Evolutionary conservation across 176 grass and related monocot genomes (phyloP).

Genomic region (Melocanna baccifera): DNA sequence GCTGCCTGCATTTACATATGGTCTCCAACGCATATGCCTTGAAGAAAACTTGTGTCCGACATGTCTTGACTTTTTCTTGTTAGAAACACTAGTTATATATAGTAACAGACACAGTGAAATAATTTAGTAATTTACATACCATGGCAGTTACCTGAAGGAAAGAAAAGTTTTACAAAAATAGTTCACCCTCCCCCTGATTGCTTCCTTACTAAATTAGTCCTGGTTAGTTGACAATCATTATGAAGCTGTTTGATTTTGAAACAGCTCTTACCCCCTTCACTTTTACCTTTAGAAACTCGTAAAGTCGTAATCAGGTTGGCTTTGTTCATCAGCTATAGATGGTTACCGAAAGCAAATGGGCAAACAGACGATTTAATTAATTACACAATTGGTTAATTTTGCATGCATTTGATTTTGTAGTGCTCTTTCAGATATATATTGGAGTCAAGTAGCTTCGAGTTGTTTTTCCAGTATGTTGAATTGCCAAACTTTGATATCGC

Average conservation of each 20-base stretch:
- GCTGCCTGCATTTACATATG: not conserved
- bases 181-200: not conserved
- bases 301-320: not conserved
- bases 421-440: conserved; percentile 99
- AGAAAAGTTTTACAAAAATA: not conserved
- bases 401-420: conserved; percentile 83
- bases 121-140: not conserved
- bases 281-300: conserved; percentile 9
- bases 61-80: not conserved
- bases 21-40: not conserved
- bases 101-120: not conserved
- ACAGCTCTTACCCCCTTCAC: not conserved
- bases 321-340: conserved; percentile 13
- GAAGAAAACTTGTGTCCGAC: not conserved
- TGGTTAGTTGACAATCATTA: conserved; percentile 5
- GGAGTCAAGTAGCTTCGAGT: conserved; percentile 92
- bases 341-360: not conserved
- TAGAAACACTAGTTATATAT: conserved; percentile 1
- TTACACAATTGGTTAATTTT: conserved; percentile 51
- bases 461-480: conserved; percentile 98
- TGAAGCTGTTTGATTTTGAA: not conserved
- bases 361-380: conserved; percentile 1
- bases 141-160: not conserved
- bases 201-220: not conserved
- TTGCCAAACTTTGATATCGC: conserved; percentile 99